Conservation (phyloP, 257 asterid genomes). For the Nicotiana tomentosiformis region DNA sequence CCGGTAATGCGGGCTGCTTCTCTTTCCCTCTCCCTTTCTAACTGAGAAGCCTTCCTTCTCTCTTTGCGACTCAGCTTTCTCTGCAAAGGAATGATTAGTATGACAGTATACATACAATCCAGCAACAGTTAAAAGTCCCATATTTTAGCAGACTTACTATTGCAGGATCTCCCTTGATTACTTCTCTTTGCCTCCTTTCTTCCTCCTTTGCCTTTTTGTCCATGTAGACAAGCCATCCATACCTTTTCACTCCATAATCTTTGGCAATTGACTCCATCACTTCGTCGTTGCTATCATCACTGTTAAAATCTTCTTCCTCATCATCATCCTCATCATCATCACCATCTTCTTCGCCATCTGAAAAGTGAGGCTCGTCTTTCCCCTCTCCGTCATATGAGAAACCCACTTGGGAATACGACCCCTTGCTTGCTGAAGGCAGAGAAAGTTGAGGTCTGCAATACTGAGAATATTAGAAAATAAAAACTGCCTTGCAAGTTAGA, state of each 20-base stretch:
- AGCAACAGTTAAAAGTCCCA: neutral
- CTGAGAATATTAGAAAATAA: neutral
- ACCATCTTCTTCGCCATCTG: constrained; percentile 77
- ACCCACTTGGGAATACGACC: constrained; percentile 95
- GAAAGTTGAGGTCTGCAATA: constrained; percentile 47
- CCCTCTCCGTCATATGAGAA: constrained; percentile 87
- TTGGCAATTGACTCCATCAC: constrained; percentile 93
- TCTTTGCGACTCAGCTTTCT: constrained; percentile 94
- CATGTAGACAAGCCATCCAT: constrained; percentile 97
- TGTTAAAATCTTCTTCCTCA: constrained; percentile 75
- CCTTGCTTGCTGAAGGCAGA: constrained; percentile 69
- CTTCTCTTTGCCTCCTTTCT: constrained; percentile 88
- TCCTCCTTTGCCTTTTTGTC: constrained; percentile 98
- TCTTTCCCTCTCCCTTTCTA: constrained; percentile 87
- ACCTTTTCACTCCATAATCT: constrained; percentile 93
- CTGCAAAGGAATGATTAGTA: constrained; percentile 35
- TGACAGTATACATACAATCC: neutral
- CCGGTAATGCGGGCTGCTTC: constrained; percentile 78
- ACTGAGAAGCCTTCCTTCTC: constrained; percentile 88
- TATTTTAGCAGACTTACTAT: constrained; percentile 49
- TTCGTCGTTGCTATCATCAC: constrained; percentile 94
- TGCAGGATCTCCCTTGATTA: constrained; percentile 95
- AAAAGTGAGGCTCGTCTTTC: constrained; percentile 54
- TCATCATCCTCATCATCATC: constrained; percentile 79
- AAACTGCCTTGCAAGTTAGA: neutral